These are phyloP conservation scores for Apophysomyces trapeziformis DNA, from an alignment of 371 early-diverging fungal species.

Conservation along the genomic window DNA sequence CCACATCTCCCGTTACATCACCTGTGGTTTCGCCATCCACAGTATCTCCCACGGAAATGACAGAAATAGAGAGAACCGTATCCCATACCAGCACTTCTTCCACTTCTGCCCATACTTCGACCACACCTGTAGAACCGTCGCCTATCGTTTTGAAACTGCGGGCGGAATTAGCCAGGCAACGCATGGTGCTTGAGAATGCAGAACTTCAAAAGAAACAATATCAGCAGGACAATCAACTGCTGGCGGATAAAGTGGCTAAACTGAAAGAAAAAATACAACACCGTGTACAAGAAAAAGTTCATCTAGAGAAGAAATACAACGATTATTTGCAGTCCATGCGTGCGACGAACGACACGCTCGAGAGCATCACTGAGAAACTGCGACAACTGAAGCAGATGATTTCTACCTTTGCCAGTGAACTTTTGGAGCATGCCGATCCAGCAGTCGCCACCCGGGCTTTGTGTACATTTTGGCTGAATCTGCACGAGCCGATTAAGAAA, in stretches of 20 bases:
- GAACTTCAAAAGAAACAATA: conserved; percentile 32
- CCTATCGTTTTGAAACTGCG: conserved; percentile 18
- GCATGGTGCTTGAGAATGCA: conserved; percentile 21
- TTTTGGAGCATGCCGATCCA: conserved; percentile 48
- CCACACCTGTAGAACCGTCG: not conserved
- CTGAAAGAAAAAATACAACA: conserved; percentile 25
- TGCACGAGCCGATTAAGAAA: conserved; percentile 34
- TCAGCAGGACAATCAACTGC: conserved; percentile 20
- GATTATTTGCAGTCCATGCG: conserved; percentile 58
- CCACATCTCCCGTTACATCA: not conserved
- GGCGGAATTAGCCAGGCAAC: conserved; percentile 24
- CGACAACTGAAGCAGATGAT: conserved; percentile 53
- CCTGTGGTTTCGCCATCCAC: not conserved
- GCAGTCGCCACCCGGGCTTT: conserved; percentile 46
- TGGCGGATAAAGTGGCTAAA: conserved; percentile 22
- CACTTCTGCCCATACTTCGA: not conserved
- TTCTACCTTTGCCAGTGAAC: conserved; percentile 42
- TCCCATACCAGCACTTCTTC: not conserved
- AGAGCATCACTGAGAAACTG: conserved; percentile 51
- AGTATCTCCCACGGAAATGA: not conserved
- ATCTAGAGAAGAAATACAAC: conserved; percentile 52
- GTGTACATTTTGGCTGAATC: conserved; percentile 45
- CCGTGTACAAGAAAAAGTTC: conserved; percentile 25
- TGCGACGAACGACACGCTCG: conserved; percentile 60
- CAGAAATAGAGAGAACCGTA: not conserved